Percentiles rank a stretch among this genome's conserved stretches.
These are phyloP conservation scores for Globisporangium cylindrosporum DNA, from an alignment of 352 stramenopile species.

Conservation along the genomic window DNA sequence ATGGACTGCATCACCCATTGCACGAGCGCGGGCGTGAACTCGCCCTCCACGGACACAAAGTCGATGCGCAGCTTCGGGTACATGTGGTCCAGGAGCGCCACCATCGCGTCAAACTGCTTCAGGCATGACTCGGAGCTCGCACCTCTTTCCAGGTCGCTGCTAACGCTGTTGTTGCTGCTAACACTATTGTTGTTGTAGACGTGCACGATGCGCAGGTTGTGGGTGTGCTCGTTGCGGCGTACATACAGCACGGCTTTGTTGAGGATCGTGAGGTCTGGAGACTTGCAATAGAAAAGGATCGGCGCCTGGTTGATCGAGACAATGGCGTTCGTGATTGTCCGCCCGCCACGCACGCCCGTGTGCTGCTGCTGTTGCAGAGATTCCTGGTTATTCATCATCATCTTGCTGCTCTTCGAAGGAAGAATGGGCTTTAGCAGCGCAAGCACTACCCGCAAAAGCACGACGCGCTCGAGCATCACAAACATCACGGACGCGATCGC, in stretches of 20 bases:
- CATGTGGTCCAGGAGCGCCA: slow-evolving; percentile 71
- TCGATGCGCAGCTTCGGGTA: slow-evolving; percentile 87
- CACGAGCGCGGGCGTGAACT: slow-evolving; percentile 64
- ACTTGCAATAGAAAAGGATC: slow-evolving; percentile 89
- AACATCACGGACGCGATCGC: slow-evolving; percentile 36
- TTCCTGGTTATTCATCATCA: neutral
- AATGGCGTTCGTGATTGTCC: slow-evolving; percentile 48
- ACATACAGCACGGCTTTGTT: slow-evolving; percentile 92
- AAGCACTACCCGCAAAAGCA: slow-evolving; percentile 29
- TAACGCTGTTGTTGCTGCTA: neutral
- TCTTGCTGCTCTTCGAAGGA: slow-evolving; percentile 27
- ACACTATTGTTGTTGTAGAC: slow-evolving; percentile 26
- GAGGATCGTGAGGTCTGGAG: slow-evolving; percentile 76
- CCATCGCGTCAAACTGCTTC: slow-evolving; percentile 34
- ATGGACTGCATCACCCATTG: slow-evolving; percentile 68
- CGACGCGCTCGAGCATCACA: slow-evolving; percentile 52
- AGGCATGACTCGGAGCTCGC: neutral
- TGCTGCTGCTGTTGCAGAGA: slow-evolving; percentile 18
- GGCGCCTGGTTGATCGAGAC: slow-evolving; percentile 46
- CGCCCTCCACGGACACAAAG: slow-evolving; percentile 49
- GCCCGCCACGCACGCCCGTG: slow-evolving; percentile 39
- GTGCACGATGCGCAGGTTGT: slow-evolving; percentile 84
- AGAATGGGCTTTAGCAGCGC: slow-evolving; percentile 32
- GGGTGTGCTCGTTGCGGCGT: slow-evolving; percentile 81
- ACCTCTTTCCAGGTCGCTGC: slow-evolving; percentile 5